Conservation (phyloP, 1,284 basidiomycete genomes). For the Pholiota adiposa region DNA sequence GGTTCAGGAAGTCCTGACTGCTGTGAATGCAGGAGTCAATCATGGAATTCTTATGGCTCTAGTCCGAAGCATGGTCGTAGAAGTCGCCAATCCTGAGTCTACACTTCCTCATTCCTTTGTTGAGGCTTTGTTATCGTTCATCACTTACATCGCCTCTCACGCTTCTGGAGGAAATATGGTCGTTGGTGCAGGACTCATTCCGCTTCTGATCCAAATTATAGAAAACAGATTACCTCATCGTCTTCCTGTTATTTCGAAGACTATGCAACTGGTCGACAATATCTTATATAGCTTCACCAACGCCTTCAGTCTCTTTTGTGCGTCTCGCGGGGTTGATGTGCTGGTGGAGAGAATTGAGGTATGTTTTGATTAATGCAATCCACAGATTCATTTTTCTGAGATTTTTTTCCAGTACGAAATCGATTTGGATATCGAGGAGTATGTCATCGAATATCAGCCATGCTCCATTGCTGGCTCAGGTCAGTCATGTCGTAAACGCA, state of each 20-base stretch:
- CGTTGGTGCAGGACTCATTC: constrained; percentile 95
- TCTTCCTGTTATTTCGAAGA: constrained; percentile 80
- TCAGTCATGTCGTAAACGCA: constrained; percentile 29
- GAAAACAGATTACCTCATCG: constrained; percentile 74
- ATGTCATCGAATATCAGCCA: constrained; percentile 46
- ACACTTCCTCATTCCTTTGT: constrained; percentile 81
- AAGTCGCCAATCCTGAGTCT: constrained; percentile 68
- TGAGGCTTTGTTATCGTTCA: constrained; percentile 85
- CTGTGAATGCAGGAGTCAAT: constrained; percentile 94
- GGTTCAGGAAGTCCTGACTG: constrained; percentile 86
- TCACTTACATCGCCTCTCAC: constrained; percentile 88
- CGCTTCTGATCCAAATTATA: constrained; percentile 87
- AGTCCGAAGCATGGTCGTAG: constrained; percentile 78
- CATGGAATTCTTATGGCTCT: constrained; percentile 94
- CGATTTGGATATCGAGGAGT: constrained; percentile 66
- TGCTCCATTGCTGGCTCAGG: constrained; percentile 61
- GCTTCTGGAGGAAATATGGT: constrained; percentile 90
- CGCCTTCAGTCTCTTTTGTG: constrained; percentile 88
- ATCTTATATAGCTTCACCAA: constrained; percentile 90
- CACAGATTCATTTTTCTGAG: background rate
- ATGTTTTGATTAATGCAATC: constrained; percentile 26
- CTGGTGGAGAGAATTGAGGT: constrained; percentile 90
- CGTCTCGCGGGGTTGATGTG: constrained; percentile 83
- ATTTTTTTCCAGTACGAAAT: constrained; percentile 63
- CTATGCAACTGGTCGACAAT: constrained; percentile 92